Percentiles rank a stretch among this genome's conserved stretches.
These are phyloP conservation scores for Nannizzia gypsea DNA, from an alignment of 2,329 filamentous ascomycete species.

Conservation along the genomic window DNA sequence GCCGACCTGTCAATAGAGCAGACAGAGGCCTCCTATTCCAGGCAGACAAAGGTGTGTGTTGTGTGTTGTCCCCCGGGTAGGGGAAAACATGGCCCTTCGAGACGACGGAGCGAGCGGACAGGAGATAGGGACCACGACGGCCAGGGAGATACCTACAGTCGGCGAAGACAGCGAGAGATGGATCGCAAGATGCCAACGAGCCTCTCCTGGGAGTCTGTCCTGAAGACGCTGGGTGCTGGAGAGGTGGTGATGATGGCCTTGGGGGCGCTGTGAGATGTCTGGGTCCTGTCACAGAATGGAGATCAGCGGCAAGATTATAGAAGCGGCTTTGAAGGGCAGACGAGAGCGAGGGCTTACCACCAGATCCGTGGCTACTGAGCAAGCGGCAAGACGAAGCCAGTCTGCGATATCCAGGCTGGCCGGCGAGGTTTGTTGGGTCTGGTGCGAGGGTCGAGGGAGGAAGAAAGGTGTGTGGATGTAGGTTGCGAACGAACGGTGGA, in stretches of 20 bases:
- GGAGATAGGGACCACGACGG: not conserved
- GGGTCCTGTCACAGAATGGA: slow-evolving; percentile 3
- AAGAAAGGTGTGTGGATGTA: not conserved
- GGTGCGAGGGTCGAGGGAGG: not conserved
- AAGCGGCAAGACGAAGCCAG: not conserved
- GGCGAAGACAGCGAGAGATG: slow-evolving; percentile 1
- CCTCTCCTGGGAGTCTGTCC: not conserved
- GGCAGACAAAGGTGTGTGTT: not conserved
- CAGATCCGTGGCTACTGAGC: not conserved
- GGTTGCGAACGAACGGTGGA: slow-evolving; percentile 1
- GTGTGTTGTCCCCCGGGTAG: not conserved
- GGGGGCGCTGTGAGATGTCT: slow-evolving; percentile 4
- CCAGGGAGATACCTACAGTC: slow-evolving; percentile 10
- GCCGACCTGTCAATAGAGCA: not conserved
- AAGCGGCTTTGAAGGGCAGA: not conserved
- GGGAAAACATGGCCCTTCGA: not conserved
- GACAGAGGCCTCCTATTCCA: not conserved
- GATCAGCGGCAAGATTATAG: slow-evolving; percentile 2
- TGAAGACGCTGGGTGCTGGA: slow-evolving; percentile 8
- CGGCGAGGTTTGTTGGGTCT: not conserved
- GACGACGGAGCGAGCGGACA: not conserved
- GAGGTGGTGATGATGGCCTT: slow-evolving; percentile 4
- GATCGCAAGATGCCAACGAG: slow-evolving; percentile 9
- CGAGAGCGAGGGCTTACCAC: not conserved
- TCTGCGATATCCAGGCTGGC: not conserved